Evolutionary conservation across 2,329 filamentous ascomycete genomes (phyloP), one percentile per base, ranked within the genome.

Genomic region (Neurospora crassa): DNA sequence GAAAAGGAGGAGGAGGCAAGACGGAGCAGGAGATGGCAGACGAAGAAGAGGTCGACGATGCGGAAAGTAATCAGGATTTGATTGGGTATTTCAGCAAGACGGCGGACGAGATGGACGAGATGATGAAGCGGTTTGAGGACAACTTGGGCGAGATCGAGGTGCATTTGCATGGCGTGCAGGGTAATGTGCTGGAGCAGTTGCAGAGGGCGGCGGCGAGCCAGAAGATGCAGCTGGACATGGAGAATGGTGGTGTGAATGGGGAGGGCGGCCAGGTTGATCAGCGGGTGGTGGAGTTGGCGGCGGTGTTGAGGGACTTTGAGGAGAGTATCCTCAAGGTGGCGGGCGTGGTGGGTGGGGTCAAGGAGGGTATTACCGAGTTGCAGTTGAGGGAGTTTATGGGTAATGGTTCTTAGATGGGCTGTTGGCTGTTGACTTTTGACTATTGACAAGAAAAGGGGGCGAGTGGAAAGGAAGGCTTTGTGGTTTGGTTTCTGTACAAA

Each of bases 101-200:
- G 24, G 84, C 88, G 1, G 88, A 90, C 74, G 89, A 90, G 74
- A 89, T 91, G 83, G 82, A 83, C 18, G 79, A 82, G 20, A 87
- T 88, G 69, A 84, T 90, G 70, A 82, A 83, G 59, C 84, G 82
- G 72, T 90, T 90, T 76, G 85, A 87, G 76, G 81, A 82, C 67
- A 89, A 88, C 73, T 79, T 91, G 70, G 83, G 84, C 70, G 89
- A 91, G 77, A 90, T 91, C 70, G 89, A 91, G 79, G 83, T 85
- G 74, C 89, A 91, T 77, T 82, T 91, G 73, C 84, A 88, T 73
- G 86, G 87, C 10, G 85, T 91, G n/a, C 88, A 91, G 78, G 83
- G 84, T 16, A 86, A 83, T 43, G 82, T 90, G 72, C 84, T 86
- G 67, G 85, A 88, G 73, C 87, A 90, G 78, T 83, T 90, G 72